Percentiles rank a stretch among this genome's conserved stretches.
These are phyloP conservation scores for Isatis lusitanica DNA, from an alignment of 441 rosid species.

Conservation along the genomic window DNA sequence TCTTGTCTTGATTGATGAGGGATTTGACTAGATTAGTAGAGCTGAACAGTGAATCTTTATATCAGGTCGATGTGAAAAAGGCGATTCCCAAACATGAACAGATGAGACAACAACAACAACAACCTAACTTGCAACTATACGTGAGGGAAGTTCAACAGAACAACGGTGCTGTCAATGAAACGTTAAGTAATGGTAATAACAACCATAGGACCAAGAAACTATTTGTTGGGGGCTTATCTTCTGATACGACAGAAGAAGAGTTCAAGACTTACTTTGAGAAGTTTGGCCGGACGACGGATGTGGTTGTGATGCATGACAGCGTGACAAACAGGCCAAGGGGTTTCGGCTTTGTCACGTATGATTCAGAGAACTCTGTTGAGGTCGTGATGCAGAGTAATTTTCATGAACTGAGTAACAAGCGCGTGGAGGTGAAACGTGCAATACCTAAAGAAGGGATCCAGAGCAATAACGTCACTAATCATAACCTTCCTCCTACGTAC, in stretches of 20 bases:
- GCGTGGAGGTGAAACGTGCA: constrained; percentile 83
- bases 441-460: constrained; percentile 63
- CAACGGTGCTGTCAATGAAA: constrained; percentile 27
- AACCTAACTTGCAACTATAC: constrained; percentile 12
- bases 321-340: constrained; percentile 74
- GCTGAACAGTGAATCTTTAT: not conserved
- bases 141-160: constrained; percentile 22
- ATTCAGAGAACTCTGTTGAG: constrained; percentile 67
- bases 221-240: constrained; percentile 81
- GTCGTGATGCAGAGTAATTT: constrained; percentile 57
- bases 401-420: constrained; percentile 61
- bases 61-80: constrained; percentile 76
- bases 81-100: constrained; percentile 50
- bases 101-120: constrained; percentile 6
- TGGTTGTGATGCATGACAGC: constrained; percentile 78
- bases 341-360: constrained; percentile 80
- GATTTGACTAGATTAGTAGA: not conserved
- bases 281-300: constrained; percentile 72
- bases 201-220: constrained; percentile 55
- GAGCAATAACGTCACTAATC: constrained; percentile 18
- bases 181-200: constrained; percentile 33
- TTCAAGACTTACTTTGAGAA: constrained; percentile 71
- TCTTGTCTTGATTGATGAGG: not conserved
- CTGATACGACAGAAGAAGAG: constrained; percentile 61
- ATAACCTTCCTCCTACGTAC: constrained; percentile 12